Conservation (phyloP, 352 stramenopile genomes). For the Blastocystis sp. region DNA sequence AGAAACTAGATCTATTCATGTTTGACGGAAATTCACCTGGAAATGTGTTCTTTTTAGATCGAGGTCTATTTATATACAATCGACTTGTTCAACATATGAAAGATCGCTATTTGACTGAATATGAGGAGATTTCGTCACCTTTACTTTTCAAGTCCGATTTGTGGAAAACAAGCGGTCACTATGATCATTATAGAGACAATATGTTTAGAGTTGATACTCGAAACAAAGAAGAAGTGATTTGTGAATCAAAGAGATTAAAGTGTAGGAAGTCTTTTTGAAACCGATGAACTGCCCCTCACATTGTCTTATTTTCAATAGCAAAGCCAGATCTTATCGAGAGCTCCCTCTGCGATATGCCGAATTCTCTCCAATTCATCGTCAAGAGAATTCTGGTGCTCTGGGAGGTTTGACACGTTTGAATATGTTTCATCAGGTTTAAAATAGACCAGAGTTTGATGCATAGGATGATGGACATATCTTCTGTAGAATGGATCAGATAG, state of each 20-base stretch:
- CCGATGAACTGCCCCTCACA: conserved; percentile 99
- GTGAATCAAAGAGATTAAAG: background rate
- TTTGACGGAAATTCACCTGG: conserved; percentile 89
- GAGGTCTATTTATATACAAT: conserved; percentile 95
- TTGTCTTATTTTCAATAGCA: conserved; percentile 90
- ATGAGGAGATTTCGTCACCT: conserved; percentile 91
- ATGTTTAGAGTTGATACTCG: conserved; percentile 97
- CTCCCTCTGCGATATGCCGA: conserved; percentile 91
- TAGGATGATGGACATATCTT: conserved; percentile 97
- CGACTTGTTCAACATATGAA: conserved; percentile 92
- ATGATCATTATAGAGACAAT: conserved; percentile 93
- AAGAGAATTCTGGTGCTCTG: conserved; percentile 89
- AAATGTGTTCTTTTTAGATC: conserved; percentile 93
- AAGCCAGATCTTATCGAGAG: conserved; percentile 89
- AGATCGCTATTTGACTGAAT: conserved; percentile 80
- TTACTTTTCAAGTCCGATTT: conserved; percentile 96
- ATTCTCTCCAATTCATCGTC: conserved; percentile 93
- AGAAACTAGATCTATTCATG: conserved; percentile 91
- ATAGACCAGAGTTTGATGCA: background rate
- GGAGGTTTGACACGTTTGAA: conserved; percentile 92
- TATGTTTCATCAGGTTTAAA: conserved; percentile 80
- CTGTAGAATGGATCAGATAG: conserved; percentile 90
- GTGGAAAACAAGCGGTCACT: conserved; percentile 91
- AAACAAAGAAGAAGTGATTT: conserved; percentile 78
- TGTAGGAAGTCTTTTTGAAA: conserved; percentile 75